These are phyloP conservation scores for Apocynum venetum DNA, from an alignment of 257 asterid species.

Conservation along the genomic window DNA sequence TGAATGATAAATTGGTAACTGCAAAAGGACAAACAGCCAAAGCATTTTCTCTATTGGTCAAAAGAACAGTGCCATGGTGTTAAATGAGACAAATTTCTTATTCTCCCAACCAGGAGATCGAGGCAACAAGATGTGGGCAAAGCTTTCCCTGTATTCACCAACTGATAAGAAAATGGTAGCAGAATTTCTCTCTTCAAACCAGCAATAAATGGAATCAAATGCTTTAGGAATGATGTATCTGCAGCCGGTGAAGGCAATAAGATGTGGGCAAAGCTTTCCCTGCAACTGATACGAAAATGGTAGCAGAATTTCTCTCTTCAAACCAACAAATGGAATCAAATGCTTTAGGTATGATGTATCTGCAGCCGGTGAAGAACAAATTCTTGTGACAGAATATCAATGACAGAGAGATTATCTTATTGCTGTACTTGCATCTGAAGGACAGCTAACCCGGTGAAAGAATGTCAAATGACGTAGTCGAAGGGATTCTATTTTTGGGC, in stretches of 20 bases:
- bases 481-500: constrained; percentile 33
- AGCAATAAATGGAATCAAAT: neutral
- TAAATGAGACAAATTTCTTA: neutral
- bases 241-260: neutral
- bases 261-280: neutral
- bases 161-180: neutral
- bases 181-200: neutral
- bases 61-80: neutral
- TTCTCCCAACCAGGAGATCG: too few species aligned
- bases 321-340: neutral
- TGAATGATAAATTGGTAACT: neutral
- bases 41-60: neutral
- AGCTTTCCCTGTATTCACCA: neutral
- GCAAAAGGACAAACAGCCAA: neutral
- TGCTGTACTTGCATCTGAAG: neutral
- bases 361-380: neutral
- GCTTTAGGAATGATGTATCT: neutral
- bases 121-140: too few species aligned
- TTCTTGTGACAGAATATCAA: neutral
- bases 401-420: neutral
- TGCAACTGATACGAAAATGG: neutral
- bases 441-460: neutral
- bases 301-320: neutral
- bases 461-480: neutral
- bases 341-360: neutral